These are phyloP conservation scores for Chalciporus piperatoides DNA, from an alignment of 1,284 basidiomycete species.

Conservation along the genomic window DNA sequence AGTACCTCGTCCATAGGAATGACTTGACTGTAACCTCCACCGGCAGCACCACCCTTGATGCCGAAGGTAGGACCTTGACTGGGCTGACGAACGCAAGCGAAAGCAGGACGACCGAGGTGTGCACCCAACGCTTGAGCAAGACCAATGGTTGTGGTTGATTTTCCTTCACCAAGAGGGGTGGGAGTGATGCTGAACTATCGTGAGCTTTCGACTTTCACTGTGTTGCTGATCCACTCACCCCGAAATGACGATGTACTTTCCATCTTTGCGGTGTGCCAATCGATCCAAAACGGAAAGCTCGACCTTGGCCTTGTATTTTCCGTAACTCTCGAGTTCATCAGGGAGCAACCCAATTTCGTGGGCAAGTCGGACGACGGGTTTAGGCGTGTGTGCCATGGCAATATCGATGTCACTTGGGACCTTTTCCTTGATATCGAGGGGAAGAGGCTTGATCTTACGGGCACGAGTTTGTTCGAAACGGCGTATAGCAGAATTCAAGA, in stretches of 20 bases:
- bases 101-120: constrained; percentile 88
- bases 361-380: constrained; percentile 82
- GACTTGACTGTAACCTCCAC: constrained; percentile 98
- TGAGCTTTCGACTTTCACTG: not conserved
- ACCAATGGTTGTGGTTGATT: constrained; percentile 98
- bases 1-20: constrained; percentile 97
- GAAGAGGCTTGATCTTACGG: constrained; percentile 75
- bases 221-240: constrained; percentile 49
- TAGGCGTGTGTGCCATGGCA: constrained; percentile 92
- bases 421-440: constrained; percentile 73
- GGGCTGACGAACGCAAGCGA: constrained; percentile 98
- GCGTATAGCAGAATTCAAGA: constrained; percentile 80
- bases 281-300: constrained; percentile 87
- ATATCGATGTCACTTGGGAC: constrained; percentile 98
- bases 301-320: constrained; percentile 97
- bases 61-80: constrained; percentile 99
- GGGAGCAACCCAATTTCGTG: constrained; percentile 85
- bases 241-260: constrained; percentile 96
- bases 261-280: constrained; percentile 82
- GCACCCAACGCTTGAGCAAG: constrained; percentile 96
- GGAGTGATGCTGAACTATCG: constrained; percentile 80
- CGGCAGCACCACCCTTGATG: constrained; percentile 98
- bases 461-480: constrained; percentile 66
- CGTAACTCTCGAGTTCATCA: constrained; percentile 92
- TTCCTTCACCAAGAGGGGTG: constrained; percentile 96